Evolutionary conservation across 2,329 filamentous ascomycete species (phyloP).

Genomic region (Coleophoma eucalyptorum): DNA sequence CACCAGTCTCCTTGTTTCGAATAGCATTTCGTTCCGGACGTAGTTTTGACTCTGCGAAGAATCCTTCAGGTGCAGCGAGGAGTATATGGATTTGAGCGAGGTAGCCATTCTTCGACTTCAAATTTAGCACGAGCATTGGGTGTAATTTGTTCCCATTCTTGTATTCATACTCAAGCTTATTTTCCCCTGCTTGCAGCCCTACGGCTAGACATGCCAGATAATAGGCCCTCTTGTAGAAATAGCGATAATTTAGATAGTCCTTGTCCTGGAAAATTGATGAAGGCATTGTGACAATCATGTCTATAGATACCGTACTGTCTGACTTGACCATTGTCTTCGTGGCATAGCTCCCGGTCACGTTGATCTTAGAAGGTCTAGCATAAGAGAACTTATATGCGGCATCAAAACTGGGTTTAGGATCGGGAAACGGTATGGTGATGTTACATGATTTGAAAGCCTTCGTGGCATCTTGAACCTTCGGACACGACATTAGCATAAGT

Average conservation of each 20-base stretch:
- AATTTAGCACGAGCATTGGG: conserved; percentile 55
- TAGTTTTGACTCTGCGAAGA: conserved; percentile 72
- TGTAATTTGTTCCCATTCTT: conserved; percentile 73
- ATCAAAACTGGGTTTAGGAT: conserved; percentile 72
- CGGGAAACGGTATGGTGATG: conserved; percentile 77
- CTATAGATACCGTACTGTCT: conserved; percentile 57
- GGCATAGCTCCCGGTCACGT: conserved; percentile 85
- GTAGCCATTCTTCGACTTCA: conserved; percentile 18
- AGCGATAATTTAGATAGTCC: conserved; percentile 88
- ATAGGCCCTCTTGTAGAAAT: conserved; percentile 92
- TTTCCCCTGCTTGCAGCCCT: conserved; percentile 54
- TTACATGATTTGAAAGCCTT: conserved; percentile 62
- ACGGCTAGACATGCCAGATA: conserved; percentile 81
- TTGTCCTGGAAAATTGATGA: conserved; percentile 80
- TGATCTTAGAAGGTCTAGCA: conserved; percentile 70
- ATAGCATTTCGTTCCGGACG: conserved; percentile 67
- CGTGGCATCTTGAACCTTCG: conserved; percentile 63
- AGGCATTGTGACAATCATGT: conserved; percentile 88
- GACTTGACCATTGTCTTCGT: conserved; percentile 69
- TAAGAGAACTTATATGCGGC: conserved; percentile 81
- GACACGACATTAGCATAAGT: not conserved
- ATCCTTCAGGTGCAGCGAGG: conserved; percentile 63
- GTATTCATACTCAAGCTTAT: conserved; percentile 59
- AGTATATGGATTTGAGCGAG: conserved; percentile 64
- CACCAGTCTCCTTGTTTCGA: conserved; percentile 46